Conservation (phyloP, 306 rosid genomes). For the Quercus mongolica region DNA sequence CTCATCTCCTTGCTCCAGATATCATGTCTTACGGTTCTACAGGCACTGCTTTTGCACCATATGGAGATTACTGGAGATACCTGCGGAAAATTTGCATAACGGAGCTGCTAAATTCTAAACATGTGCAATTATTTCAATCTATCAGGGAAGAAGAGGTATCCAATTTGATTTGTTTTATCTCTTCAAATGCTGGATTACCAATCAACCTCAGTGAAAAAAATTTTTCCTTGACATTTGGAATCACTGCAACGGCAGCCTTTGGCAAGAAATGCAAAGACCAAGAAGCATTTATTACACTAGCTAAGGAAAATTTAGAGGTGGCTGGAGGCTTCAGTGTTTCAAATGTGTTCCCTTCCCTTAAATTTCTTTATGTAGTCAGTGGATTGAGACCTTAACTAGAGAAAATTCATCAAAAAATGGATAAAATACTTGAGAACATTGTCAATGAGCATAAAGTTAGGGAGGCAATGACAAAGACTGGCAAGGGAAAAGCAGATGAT, state of each 20-base stretch:
- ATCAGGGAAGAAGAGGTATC: slow-evolving; percentile 32
- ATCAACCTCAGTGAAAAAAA: slow-evolving; percentile 17
- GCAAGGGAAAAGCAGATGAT: not conserved
- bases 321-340: slow-evolving; percentile 27
- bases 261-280: slow-evolving; percentile 29
- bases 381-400: slow-evolving; percentile 29
- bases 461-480: not conserved
- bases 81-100: slow-evolving; percentile 15
- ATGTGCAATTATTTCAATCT: slow-evolving; percentile 9
- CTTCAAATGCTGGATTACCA: slow-evolving; percentile 9
- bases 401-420: slow-evolving; percentile 3
- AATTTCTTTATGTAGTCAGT: slow-evolving; percentile 16
- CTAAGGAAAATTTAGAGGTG: not conserved
- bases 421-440: slow-evolving; percentile 8
- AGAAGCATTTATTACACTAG: not conserved
- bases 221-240: not conserved
- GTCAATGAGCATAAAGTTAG: not conserved
- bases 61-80: slow-evolving; percentile 34
- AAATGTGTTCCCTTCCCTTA: slow-evolving; percentile 38
- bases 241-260: slow-evolving; percentile 5
- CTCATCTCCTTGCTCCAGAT: not conserved
- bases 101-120: slow-evolving; percentile 24
- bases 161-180: not conserved
- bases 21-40: slow-evolving; percentile 6
- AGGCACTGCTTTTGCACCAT: slow-evolving; percentile 12